Evolutionary conservation across 371 early-diverging fungal species (phyloP).

Genomic region (Mucor lusitanicus): DNA sequence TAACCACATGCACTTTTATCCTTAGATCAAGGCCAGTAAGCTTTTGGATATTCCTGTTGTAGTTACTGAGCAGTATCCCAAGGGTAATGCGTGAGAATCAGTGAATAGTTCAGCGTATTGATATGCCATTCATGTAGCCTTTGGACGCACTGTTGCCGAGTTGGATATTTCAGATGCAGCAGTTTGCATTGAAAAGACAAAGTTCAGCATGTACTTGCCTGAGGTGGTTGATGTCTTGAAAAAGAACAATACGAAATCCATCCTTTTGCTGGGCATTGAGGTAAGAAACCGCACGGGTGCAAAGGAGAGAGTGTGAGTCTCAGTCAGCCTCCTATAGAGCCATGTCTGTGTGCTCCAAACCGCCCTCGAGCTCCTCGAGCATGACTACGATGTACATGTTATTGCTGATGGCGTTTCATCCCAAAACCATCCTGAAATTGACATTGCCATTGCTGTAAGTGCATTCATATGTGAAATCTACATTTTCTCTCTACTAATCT

Average conservation of each 20-base stretch:
- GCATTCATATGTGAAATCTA: neutral
- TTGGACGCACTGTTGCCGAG: slow-evolving; percentile 83
- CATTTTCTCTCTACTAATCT: neutral
- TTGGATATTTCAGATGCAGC: slow-evolving; percentile 70
- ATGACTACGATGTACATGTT: slow-evolving; percentile 80
- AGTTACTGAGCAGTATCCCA: slow-evolving; percentile 90
- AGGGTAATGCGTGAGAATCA: slow-evolving; percentile 46
- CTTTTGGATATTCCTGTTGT: slow-evolving; percentile 80
- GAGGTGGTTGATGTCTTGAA: slow-evolving; percentile 65
- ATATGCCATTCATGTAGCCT: slow-evolving; percentile 44
- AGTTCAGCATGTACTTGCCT: slow-evolving; percentile 89
- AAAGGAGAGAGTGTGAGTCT: neutral
- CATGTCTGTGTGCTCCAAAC: slow-evolving; percentile 95
- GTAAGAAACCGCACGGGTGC: slow-evolving; percentile 33
- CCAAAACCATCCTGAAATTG: slow-evolving; percentile 81
- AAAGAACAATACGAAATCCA: slow-evolving; percentile 61
- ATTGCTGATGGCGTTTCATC: slow-evolving; percentile 92
- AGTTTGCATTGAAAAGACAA: slow-evolving; percentile 69
- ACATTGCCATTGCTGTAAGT: slow-evolving; percentile 80
- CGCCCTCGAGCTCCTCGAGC: slow-evolving; percentile 82
- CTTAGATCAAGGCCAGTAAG: slow-evolving; percentile 64
- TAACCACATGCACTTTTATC: neutral
- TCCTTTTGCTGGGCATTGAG: slow-evolving; percentile 93
- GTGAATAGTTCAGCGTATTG: slow-evolving; percentile 31
- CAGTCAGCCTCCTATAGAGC: slow-evolving; percentile 46